Base-by-base conservation (phyloP, 2,329 filamentous ascomycete species). In the Sporothrix globosa region DNA sequence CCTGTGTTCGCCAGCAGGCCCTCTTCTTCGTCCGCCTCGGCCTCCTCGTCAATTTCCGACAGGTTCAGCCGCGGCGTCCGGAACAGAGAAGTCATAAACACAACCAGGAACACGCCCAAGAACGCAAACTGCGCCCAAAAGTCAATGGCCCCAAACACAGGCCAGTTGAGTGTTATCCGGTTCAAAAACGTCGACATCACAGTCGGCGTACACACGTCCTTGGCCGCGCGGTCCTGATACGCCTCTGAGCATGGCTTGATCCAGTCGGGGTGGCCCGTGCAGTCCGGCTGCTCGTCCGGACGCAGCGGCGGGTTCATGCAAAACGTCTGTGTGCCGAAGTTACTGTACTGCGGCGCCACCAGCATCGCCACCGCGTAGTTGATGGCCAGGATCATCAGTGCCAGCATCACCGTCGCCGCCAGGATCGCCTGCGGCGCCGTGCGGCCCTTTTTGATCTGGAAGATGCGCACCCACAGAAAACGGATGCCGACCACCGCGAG, bases 101-200 rank as follows among this genome's bases (percentile, higher is more conserved):
- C 90, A 69, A 97, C 81, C 11, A 97, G 79, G 80, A 97, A 97
- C 24, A 97, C 85, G 46, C 81, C 91, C 56, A 99, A 81, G 82
- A 99, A 98, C 14, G 87, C 91, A 77, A 97, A 98, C 77, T 99
- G 96, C 0, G 93, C 92, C 93, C 94, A 99, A 80, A 98, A 99
- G 75, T 92, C 87, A n/a, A 98, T 83, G 13, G 91, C 89, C 13
- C 96, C 96, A 77, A 99, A 97, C 78, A 97, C 93, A 6, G 96
- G 94, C 86, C 96, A 99, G 78, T 96, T 97, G 77, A 97, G 87
- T 27, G 92, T 94, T 72, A 97, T 88, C 58, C 94, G 90, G 80
- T 98, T 97, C 74, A 99, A 85, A 80, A 99, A 97, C 0, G 92
- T 97, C 72, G 92, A 96, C 79, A 94, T 91, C 50, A 97, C 90